A percentile compares a stretch with the other conserved stretches of the same genome.
These are phyloP conservation scores for Panicum virgatum DNA, from an alignment of 202 grass and related monocot genomes.

Conservation along the genomic window DNA sequence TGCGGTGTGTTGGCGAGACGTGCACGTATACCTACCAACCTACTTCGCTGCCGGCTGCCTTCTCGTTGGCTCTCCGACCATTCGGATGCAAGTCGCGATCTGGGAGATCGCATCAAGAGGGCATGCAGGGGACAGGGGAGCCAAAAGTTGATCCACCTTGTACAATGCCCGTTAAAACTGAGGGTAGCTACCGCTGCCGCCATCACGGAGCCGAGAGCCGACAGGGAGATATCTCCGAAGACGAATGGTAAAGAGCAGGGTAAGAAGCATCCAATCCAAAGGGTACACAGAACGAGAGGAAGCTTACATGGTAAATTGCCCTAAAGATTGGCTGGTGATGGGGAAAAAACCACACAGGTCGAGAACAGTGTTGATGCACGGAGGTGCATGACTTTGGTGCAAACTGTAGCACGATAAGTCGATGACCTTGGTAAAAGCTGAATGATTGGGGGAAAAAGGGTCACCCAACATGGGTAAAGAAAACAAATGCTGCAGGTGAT, in stretches of 20 bases:
- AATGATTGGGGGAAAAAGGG: no score
- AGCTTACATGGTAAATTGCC: background rate
- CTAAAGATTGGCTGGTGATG: background rate
- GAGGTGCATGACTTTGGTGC: background rate
- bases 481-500: background rate
- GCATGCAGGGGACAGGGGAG: background rate
- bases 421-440: background rate
- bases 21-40: conserved; percentile 6
- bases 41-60: background rate
- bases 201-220: background rate
- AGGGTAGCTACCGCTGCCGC: background rate
- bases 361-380: background rate
- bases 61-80: background rate
- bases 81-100: background rate
- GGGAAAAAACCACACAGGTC: background rate
- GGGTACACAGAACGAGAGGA: background rate
- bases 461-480: background rate
- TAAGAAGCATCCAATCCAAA: background rate
- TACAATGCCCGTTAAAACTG: background rate
- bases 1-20: background rate
- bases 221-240: background rate
- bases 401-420: background rate
- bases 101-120: background rate
- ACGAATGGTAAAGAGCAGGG: background rate
- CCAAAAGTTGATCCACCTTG: background rate